Percentiles rank a stretch among this genome's conserved stretches.
These are phyloP conservation scores for Sarocladium brachiariae DNA, from an alignment of 2,329 filamentous ascomycete genomes.

Conservation along the genomic window DNA sequence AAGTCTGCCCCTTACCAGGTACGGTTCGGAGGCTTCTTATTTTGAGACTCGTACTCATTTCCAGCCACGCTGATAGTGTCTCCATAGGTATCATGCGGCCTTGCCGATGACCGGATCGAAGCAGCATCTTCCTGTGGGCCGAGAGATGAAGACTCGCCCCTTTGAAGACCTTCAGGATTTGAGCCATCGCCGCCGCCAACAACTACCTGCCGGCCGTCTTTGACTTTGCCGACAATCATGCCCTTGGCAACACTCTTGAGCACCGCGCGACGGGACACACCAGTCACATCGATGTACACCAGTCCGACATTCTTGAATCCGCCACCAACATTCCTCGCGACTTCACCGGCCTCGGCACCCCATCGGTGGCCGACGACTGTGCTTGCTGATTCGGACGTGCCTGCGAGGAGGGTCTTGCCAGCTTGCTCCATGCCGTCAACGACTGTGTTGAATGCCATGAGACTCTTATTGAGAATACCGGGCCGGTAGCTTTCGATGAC, in stretches of 20 bases:
- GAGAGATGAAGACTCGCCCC: background rate
- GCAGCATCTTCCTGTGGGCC: slow-evolving; percentile 8
- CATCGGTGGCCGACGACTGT: slow-evolving; percentile 86
- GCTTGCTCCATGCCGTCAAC: slow-evolving; percentile 90
- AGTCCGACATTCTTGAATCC: slow-evolving; percentile 94
- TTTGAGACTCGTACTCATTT: slow-evolving; percentile 17
- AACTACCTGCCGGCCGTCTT: slow-evolving; percentile 65
- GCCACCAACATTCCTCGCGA: slow-evolving; percentile 69
- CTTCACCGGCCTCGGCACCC: slow-evolving; percentile 73
- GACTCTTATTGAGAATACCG: slow-evolving; percentile 84
- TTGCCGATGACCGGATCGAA: background rate
- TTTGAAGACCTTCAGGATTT: slow-evolving; percentile 9
- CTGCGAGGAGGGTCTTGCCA: slow-evolving; percentile 68
- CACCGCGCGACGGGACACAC: slow-evolving; percentile 81
- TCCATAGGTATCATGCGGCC: slow-evolving; percentile 19
- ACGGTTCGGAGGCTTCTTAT: background rate
- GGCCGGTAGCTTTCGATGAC: slow-evolving; percentile 68
- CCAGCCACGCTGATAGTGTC: slow-evolving; percentile 20
- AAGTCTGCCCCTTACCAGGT: slow-evolving; percentile 5
- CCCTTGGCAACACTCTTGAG: slow-evolving; percentile 95
- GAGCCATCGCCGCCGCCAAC: slow-evolving; percentile 57
- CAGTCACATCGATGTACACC: slow-evolving; percentile 94
- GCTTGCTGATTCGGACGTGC: slow-evolving; percentile 70
- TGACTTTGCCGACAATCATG: slow-evolving; percentile 81
- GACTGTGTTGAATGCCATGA: slow-evolving; percentile 94